Evolutionary conservation across 148 eudicot genomes (phyloP).

Genomic region (Chenopodium quinoa): DNA sequence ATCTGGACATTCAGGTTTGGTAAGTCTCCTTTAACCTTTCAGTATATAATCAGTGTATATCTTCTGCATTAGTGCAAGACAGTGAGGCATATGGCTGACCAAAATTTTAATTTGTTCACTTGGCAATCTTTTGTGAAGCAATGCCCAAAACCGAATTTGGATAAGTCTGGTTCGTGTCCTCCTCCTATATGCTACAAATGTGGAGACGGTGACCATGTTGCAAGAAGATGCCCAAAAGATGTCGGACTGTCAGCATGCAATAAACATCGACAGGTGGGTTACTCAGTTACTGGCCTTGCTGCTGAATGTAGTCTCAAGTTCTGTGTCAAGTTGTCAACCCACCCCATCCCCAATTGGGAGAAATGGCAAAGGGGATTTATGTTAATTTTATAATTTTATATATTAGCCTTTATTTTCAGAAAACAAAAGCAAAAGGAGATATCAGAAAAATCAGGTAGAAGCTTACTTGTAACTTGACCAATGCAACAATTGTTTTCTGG

Average conservation of each 20-base stretch:
- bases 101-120: background rate
- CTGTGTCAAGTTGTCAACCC: background rate
- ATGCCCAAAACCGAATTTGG: conserved; percentile 30
- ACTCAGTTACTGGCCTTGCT: background rate
- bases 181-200: conserved; percentile 36
- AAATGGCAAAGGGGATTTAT: background rate
- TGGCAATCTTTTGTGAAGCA: conserved; percentile 20
- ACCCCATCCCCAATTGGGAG: background rate
- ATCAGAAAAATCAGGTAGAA: background rate
- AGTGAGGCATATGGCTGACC: conserved; percentile 5
- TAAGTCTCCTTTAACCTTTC: conserved; percentile 20
- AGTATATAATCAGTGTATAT: background rate
- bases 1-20: conserved; percentile 37
- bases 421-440: background rate
- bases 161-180: conserved; percentile 22
- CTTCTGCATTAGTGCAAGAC: background rate
- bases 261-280: conserved; percentile 16
- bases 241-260: background rate
- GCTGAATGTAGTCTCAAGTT: background rate
- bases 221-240: conserved; percentile 25
- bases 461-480: background rate
- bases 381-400: no score
- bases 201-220: conserved; percentile 34
- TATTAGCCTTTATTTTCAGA: background rate
- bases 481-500: background rate